Conservation (phyloP, 2,329 filamentous ascomycete species). For the Scedosporium minutisporum region DNA sequence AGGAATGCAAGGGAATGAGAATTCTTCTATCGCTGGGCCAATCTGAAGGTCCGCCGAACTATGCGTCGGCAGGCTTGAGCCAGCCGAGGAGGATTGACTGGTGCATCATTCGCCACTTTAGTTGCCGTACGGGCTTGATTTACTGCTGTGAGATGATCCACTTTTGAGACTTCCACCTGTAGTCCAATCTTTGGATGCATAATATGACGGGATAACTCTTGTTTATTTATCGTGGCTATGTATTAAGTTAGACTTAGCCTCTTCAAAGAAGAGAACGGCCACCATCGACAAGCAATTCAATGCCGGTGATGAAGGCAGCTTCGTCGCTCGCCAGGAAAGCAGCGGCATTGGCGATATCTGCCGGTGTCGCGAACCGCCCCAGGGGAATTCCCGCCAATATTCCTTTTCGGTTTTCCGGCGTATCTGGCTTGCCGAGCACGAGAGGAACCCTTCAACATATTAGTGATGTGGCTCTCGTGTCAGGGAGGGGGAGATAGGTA, state of each 20-base stretch:
- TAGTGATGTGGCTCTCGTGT: too few species aligned
- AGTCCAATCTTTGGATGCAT: background rate
- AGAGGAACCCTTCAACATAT: too few species aligned
- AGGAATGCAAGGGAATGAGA: too few species aligned
- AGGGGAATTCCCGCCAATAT: constrained; percentile 8
- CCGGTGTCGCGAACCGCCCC: constrained; percentile 28
- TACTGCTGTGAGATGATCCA: too few species aligned
- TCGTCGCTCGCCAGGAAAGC: constrained; percentile 60
- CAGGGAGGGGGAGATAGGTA: too few species aligned
- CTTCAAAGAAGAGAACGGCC: background rate
- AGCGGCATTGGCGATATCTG: constrained; percentile 59
- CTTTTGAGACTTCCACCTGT: too few species aligned
- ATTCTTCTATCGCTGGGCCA: too few species aligned
- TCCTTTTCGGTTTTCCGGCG: constrained; percentile 41
- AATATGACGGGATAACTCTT: background rate
- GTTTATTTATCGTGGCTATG: background rate
- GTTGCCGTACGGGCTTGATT: too few species aligned
- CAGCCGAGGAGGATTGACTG: too few species aligned
- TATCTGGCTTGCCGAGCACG: constrained; percentile 50
- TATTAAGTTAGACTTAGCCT: background rate
- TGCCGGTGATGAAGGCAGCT: constrained; percentile 57
- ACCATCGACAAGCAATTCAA: constrained; percentile 28
- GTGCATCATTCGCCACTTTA: too few species aligned
- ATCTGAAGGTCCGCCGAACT: too few species aligned
- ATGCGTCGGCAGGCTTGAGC: too few species aligned